A percentile compares a stretch with the other conserved stretches of the same genome.
phyloP scores from a whole-genome alignment of 2,329 filamentous ascomycete genomes.

The Ophiostoma pallidulum region DNA sequence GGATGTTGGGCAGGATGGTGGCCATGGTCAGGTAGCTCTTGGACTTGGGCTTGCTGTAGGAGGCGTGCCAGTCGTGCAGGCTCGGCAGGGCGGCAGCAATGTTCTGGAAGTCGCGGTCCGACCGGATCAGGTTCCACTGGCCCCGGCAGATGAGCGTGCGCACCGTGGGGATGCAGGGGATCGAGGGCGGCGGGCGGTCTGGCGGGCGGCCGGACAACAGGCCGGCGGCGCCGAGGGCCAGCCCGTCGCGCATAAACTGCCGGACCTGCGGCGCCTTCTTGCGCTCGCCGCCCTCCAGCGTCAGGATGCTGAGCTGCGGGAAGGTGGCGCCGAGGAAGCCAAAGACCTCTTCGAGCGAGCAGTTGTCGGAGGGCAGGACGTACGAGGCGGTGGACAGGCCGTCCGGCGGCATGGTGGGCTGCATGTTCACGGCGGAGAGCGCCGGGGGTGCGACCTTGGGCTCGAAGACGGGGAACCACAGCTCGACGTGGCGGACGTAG shows the following conservation, averaged over 20 bases:
- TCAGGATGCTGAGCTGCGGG: constrained; percentile 54
- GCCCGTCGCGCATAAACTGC: constrained; percentile 34
- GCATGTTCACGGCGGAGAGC: constrained; percentile 33
- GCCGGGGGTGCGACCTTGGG: constrained; percentile 39
- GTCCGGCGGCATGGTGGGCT: constrained; percentile 45
- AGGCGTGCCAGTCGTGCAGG: constrained; percentile 53
- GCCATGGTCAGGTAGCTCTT: constrained; percentile 65
- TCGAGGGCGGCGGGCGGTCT: constrained; percentile 10
- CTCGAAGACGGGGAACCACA: constrained; percentile 70
- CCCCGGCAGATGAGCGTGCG: constrained; percentile 63
- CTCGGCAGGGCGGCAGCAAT: constrained; percentile 56
- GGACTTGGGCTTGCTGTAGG: constrained; percentile 61
- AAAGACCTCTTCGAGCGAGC: constrained; percentile 61
- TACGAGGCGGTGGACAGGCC: constrained; percentile 50
- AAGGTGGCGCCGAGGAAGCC: constrained; percentile 50
- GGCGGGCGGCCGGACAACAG: too few species aligned
- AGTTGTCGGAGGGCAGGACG: constrained; percentile 54
- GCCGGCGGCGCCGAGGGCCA: too few species aligned
- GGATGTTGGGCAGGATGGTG: constrained; percentile 49
- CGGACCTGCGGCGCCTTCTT: constrained; percentile 63
- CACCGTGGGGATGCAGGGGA: constrained; percentile 41
- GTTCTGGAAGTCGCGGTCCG: constrained; percentile 50
- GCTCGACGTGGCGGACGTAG: constrained; percentile 63
- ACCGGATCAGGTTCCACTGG: constrained; percentile 67
- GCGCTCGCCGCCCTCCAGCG: constrained; percentile 66